Conservation (phyloP, 352 stramenopile species). For the Phytophthora hibernalis region DNA sequence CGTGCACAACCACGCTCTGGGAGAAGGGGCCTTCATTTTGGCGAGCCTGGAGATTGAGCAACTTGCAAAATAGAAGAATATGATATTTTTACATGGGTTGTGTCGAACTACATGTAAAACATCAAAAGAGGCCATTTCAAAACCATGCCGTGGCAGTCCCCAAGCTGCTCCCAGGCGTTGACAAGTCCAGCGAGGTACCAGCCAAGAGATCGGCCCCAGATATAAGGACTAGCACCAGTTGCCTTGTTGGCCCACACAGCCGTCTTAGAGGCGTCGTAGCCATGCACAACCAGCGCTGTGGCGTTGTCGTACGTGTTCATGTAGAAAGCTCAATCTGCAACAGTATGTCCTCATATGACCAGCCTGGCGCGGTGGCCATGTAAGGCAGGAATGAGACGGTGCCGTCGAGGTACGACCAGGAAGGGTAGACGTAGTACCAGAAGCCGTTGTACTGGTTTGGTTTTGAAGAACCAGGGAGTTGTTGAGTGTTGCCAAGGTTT, state of each 20-base stretch:
- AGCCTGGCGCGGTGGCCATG: slow-evolving; percentile 33
- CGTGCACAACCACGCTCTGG: slow-evolving; percentile 32
- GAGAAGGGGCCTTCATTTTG: slow-evolving; percentile 33
- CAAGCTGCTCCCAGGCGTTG: slow-evolving; percentile 33
- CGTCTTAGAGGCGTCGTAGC: slow-evolving; percentile 36
- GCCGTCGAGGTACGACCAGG: slow-evolving; percentile 41
- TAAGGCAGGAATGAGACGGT: slow-evolving; percentile 38
- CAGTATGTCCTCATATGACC: slow-evolving; percentile 37
- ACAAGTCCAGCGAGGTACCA: slow-evolving; percentile 40
- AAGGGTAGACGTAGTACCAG: slow-evolving; percentile 42
- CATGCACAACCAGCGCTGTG: slow-evolving; percentile 26
- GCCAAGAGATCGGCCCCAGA: slow-evolving; percentile 34
- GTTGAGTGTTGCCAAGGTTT: slow-evolving; percentile 27
- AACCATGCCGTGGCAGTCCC: slow-evolving; percentile 20
- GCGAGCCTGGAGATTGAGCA: slow-evolving; percentile 35
- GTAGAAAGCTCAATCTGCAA: slow-evolving; percentile 40
- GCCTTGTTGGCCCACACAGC: slow-evolving; percentile 36
- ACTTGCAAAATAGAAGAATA: slow-evolving; percentile 21
- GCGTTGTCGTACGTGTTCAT: slow-evolving; percentile 28
- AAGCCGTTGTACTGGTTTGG: slow-evolving; percentile 37
- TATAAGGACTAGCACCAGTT: slow-evolving; percentile 30
- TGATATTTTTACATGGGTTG: too few relatives aligned
- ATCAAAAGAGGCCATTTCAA: too few relatives aligned
- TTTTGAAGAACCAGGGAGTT: slow-evolving; percentile 28
- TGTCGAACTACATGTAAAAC: too few relatives aligned